These are phyloP conservation scores for Kluyveromyces wickerhamii DNA, from an alignment of 805 yeast genomes.

Conservation along the genomic window DNA sequence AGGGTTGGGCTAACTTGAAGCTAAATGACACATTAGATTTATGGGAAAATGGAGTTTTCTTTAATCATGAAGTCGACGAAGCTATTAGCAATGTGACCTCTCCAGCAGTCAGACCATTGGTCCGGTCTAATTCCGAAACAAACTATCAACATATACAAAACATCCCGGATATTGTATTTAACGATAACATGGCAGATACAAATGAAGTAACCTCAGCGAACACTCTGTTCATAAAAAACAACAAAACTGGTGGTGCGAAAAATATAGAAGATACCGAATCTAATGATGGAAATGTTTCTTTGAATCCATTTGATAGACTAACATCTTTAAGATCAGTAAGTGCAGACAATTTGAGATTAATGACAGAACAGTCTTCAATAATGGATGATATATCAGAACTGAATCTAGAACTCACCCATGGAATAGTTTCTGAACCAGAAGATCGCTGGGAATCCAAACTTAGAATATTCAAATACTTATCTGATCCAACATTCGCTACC, in stretches of 20 bases:
- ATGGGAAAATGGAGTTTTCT: slow-evolving; percentile 20
- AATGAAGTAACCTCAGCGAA: not conserved
- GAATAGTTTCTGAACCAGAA: slow-evolving; percentile 1
- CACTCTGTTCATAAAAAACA: not conserved
- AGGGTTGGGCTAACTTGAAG: slow-evolving; percentile 22
- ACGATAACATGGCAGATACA: too few species aligned
- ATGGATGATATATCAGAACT: not conserved
- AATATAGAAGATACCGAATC: not conserved
- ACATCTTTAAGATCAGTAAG: not conserved
- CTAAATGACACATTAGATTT: slow-evolving; percentile 22
- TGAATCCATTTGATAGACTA: not conserved
- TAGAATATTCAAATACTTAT: slow-evolving; percentile 9
- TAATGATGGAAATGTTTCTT: not conserved
- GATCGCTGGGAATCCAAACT: slow-evolving; percentile 10
- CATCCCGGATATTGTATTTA: not conserved
- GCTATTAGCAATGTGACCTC: not conserved
- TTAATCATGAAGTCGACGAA: slow-evolving; percentile 6
- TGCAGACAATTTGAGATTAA: not conserved
- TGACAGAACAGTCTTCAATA: not conserved
- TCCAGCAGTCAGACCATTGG: not conserved
- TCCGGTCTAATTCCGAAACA: slow-evolving; percentile 3
- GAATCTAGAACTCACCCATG: not conserved
- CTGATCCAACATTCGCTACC: slow-evolving; percentile 7
- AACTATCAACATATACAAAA: slow-evolving; percentile 1
- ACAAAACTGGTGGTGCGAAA: not conserved